phyloP scores from a whole-genome alignment of 1,284 basidiomycete species.

The Trametes pubescens region DNA sequence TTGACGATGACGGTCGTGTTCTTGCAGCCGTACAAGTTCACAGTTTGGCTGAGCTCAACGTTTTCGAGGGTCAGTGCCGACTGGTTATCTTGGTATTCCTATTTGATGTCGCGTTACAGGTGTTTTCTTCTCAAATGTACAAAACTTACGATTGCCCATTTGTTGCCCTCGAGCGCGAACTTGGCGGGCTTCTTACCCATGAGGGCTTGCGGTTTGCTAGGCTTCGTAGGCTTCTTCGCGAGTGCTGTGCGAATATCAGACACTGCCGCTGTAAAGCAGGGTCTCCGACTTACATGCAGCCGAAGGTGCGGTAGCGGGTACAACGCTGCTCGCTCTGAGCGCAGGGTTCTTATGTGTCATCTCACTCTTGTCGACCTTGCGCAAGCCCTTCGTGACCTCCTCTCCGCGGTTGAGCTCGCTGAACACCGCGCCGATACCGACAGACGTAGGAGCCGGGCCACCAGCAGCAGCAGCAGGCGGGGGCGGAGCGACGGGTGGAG shows the following conservation, averaged over 20 bases:
- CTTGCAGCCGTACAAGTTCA: slow-evolving; percentile 95
- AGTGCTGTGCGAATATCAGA: slow-evolving; percentile 37
- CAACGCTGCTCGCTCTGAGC: slow-evolving; percentile 72
- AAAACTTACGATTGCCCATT: slow-evolving; percentile 88
- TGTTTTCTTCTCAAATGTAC: neutral
- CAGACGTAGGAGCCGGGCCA: slow-evolving; percentile 50
- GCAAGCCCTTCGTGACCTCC: slow-evolving; percentile 88
- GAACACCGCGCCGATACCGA: slow-evolving; percentile 89
- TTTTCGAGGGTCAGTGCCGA: slow-evolving; percentile 78
- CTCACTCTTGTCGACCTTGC: slow-evolving; percentile 95
- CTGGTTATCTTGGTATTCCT: slow-evolving; percentile 97
- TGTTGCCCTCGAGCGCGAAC: slow-evolving; percentile 90
- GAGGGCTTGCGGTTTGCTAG: slow-evolving; percentile 82
- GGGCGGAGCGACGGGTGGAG: slow-evolving; percentile 63
- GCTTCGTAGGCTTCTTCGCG: slow-evolving; percentile 75
- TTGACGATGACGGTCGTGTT: slow-evolving; percentile 87
- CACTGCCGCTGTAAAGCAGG: neutral
- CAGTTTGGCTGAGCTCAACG: slow-evolving; percentile 83
- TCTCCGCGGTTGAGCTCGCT: slow-evolving; percentile 92
- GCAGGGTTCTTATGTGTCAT: slow-evolving; percentile 99
- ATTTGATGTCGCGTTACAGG: neutral
- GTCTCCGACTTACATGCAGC: slow-evolving; percentile 26
- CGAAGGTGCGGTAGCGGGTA: slow-evolving; percentile 54
- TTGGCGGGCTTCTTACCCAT: slow-evolving; percentile 94
- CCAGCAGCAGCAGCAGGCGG: slow-evolving; percentile 52